These are phyloP conservation scores for Heritiera fomes DNA, from an alignment of 345 rosid species.

Conservation along the genomic window DNA sequence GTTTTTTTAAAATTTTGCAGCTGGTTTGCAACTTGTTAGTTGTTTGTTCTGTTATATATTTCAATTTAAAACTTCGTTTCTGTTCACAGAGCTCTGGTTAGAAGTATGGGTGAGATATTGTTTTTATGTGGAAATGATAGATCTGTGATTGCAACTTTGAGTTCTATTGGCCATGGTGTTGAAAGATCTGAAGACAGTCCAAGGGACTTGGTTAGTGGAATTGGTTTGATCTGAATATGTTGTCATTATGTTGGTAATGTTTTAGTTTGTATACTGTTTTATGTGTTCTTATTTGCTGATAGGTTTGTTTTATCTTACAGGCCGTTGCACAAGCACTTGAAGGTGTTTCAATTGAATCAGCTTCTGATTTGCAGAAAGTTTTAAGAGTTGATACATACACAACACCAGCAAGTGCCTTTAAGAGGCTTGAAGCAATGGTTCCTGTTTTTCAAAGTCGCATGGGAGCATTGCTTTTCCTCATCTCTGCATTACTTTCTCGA, in stretches of 20 bases:
- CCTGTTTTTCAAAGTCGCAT: conserved; percentile 83
- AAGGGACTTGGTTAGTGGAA: conserved; percentile 59
- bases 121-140: conserved; percentile 76
- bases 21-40: background rate
- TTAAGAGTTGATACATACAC: conserved; percentile 62
- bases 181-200: conserved; percentile 37
- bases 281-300: conserved; percentile 17
- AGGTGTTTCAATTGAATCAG: conserved; percentile 74
- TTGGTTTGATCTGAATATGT: conserved; percentile 1
- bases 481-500: conserved; percentile 91
- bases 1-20: background rate
- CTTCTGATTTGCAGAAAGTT: conserved; percentile 72
- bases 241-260: background rate
- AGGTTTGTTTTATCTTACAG: conserved; percentile 36
- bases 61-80: background rate
- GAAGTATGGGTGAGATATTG: conserved; percentile 89
- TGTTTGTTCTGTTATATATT: background rate
- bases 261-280: background rate
- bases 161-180: conserved; percentile 28
- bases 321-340: conserved; percentile 54
- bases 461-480: conserved; percentile 94
- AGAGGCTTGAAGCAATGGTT: conserved; percentile 55
- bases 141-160: conserved; percentile 66
- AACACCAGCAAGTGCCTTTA: conserved; percentile 52
- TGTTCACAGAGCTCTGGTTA: conserved; percentile 68